Percentiles rank a stretch among this genome's conserved stretches.
These are phyloP conservation scores for Nasturtium officinale DNA, from an alignment of 345 rosid genomes.

Conservation along the genomic window DNA sequence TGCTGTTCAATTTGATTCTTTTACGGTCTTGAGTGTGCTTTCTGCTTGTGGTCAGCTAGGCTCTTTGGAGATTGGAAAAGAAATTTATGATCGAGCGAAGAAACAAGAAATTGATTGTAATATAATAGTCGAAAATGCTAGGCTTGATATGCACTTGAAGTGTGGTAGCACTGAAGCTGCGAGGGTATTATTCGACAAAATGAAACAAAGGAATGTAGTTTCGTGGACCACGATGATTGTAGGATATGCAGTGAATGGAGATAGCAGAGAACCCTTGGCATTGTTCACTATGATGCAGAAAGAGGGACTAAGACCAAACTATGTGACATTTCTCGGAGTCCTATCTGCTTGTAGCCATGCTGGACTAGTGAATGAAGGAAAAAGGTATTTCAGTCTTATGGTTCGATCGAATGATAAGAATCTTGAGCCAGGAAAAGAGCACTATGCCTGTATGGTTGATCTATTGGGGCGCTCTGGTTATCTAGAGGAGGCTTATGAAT, in stretches of 20 bases:
- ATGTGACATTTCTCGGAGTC: conserved; percentile 50
- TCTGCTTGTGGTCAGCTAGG: conserved; percentile 59
- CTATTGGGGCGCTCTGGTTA: conserved; percentile 50
- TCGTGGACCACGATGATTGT: conserved; percentile 57
- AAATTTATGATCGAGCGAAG: conserved; percentile 40
- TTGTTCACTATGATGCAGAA: conserved; percentile 46
- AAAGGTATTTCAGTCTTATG: conserved; percentile 43
- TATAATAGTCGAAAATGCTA: conserved; percentile 51
- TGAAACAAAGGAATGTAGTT: conserved; percentile 50
- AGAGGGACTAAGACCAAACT: conserved; percentile 46
- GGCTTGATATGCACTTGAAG: conserved; percentile 55
- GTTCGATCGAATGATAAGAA: conserved; percentile 41
- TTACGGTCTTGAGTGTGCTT: conserved; percentile 50
- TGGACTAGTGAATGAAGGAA: conserved; percentile 49
- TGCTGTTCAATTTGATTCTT: conserved; percentile 45
- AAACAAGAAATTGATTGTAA: conserved; percentile 43
- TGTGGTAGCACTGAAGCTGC: conserved; percentile 50
- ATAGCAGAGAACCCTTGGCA: conserved; percentile 50
- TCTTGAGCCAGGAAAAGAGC: conserved; percentile 50
- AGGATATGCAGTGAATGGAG: conserved; percentile 55
- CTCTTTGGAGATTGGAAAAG: conserved; percentile 49
- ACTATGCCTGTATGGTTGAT: conserved; percentile 58
- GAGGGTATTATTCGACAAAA: conserved; percentile 39
- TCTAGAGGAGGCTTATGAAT: conserved; percentile 48
- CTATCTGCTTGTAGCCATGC: conserved; percentile 57